Evolutionary conservation across 257 asterid species (phyloP), one percentile per base, ranked within the genome.

Genomic region (Scutellaria barbata): DNA sequence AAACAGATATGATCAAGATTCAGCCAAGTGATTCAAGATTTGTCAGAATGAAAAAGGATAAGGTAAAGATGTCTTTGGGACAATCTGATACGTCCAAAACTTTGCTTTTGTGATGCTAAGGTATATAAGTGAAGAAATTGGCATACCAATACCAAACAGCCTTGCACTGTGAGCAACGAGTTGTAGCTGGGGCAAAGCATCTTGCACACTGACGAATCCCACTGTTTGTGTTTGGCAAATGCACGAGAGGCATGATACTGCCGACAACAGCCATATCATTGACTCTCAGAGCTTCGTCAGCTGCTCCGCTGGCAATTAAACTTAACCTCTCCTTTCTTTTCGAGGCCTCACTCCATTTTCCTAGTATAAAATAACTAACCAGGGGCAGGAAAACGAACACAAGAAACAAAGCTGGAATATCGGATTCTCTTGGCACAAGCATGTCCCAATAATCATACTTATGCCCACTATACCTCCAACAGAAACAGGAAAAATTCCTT

Each of bases 141-240:
- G 39, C 90, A 50, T 88, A 91, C 97, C 97, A 91, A 74, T 91
- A 91, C 77, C 96, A 87, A 81, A 85, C 83, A 41, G 93, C 83
- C 82, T 91, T 91, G 93, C 97, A 91, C 17, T 63, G 84, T 8
- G 90, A 81, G 85, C 97, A 89, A 71, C 96, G 95, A 72, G 96
- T 91, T 37, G 78, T 74, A 45, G 93, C 88, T 39, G 86, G 87
- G 81, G 81, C 77, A 39, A 52, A 84, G 86, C 97, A 91, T 74
- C 80, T 83, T 43, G 90, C 93, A 76, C 97, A 91, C 48, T 78
- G 82, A 69, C 16, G 84, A 76, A 48, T 39, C 51, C 77, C 81
- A 65, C 11, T 78, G 76, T 71, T 87, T 16, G 88, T 78, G 76
- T 71, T 89, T 16, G 88, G 87, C 71, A 83, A 57, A 73, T 82